Base-by-base conservation (phyloP, 441 rosid species). In the Arabidopsis hybrid region DNA sequence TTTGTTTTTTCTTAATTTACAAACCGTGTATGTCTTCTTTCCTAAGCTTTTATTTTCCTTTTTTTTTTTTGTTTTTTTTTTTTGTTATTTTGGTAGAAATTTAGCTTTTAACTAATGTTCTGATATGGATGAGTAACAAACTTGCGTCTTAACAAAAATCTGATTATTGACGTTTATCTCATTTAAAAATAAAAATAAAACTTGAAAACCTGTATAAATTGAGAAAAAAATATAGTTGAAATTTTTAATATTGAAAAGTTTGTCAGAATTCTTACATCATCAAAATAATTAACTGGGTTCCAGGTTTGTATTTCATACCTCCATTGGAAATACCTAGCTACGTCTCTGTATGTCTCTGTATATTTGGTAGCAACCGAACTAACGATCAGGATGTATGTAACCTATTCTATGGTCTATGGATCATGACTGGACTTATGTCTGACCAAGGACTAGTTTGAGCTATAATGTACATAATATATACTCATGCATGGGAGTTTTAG, bases 281-380 rank as follows among this genome's bases (percentile, higher is more conserved):
- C 80, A 71, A 71, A 69, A 39, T 13, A 26, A 26, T 26, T 26
- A 26, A 26, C 0, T 78, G 81, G 81, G 63, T 74, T 63, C 68
- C 81, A 73, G 75, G 81, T 78, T 46, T 67, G 75, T 68, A 34
- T 73, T 72, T 46, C 18, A 35, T 29, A 38, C 8, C 34, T 45
- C 42, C 7, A 6, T 42, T 35, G 4, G 3, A 71, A 40, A n/a
- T 49, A 56, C 40, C 72, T 58, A 17, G 14, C 42, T n/a, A n/a
- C n/a, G n/a, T n/a, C n/a, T n/a, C n/a, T n/a, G n/a, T 26, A 9
- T 11, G 7, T 59, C 8, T 71, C 10, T 60, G 45, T 65, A 10
- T 50, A 5, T 60, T 46, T 60, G 46, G 59, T 59, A 78, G 78
- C 78, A 72, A 61, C 69, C 66, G 5, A 72, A 78, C 69, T 67